These are phyloP conservation scores for Debaryomyces subglobosus DNA, from an alignment of 1,139 yeast species.

Conservation along the genomic window DNA sequence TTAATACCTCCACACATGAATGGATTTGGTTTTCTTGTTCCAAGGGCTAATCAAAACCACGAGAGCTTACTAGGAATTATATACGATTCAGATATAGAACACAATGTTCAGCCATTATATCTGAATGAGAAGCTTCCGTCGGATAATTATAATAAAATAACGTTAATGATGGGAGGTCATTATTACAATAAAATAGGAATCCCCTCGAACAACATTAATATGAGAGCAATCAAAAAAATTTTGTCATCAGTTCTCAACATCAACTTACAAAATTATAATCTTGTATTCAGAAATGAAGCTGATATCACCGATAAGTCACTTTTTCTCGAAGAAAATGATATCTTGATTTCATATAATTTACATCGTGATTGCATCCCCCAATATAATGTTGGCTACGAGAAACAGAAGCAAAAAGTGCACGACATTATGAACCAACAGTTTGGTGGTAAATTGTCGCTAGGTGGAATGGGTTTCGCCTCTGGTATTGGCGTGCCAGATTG, in stretches of 20 bases:
- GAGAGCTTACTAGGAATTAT: constrained; percentile 80
- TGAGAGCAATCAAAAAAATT: constrained; percentile 48
- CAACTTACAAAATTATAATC: constrained; percentile 36
- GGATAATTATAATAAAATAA: constrained; percentile 62
- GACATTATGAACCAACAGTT: constrained; percentile 35
- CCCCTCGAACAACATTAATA: constrained; percentile 49
- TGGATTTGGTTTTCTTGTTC: constrained; percentile 92
- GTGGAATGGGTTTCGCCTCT: constrained; percentile 82
- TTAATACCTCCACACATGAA: constrained; percentile 48
- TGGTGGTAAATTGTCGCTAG: constrained; percentile 54
- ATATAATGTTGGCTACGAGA: constrained; percentile 71
- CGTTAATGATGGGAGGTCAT: constrained; percentile 92
- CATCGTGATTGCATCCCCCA: constrained; percentile 77
- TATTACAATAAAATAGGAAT: constrained; percentile 38
- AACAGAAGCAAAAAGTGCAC: constrained; percentile 41
- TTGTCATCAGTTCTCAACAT: constrained; percentile 54
- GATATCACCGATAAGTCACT: constrained; percentile 23
- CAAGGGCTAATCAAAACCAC: constrained; percentile 55
- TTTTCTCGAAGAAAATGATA: constrained; percentile 29
- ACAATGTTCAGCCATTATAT: constrained; percentile 33
- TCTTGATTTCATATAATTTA: constrained; percentile 38
- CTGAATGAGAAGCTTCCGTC: neutral
- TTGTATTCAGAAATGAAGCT: constrained; percentile 33
- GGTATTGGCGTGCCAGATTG: constrained; percentile 94
- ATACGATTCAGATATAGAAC: constrained; percentile 83